Evolutionary conservation across 2,329 filamentous ascomycete species (phyloP).

Genomic region (Apiospora sp.): DNA sequence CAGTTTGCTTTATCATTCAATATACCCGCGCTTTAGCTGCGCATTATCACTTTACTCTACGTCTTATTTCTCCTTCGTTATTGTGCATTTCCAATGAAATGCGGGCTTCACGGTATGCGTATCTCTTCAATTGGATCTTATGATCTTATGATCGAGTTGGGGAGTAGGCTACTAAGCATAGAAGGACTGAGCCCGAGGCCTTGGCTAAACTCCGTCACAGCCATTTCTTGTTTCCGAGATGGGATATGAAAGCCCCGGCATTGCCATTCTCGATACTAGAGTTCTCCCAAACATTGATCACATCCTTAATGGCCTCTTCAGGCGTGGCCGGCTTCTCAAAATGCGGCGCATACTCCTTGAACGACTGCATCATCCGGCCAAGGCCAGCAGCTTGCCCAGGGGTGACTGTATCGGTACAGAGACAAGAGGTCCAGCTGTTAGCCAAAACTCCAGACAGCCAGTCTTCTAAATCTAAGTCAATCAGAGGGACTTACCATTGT

Average conservation of each 20-base stretch:
- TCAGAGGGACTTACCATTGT: not conserved
- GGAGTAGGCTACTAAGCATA: no score
- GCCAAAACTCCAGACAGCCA: not conserved
- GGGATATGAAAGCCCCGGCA: slow-evolving; percentile 60
- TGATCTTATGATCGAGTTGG: not conserved
- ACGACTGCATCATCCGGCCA: slow-evolving; percentile 11
- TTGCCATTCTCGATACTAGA: slow-evolving; percentile 34
- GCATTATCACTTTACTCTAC: not conserved
- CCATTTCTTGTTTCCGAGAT: slow-evolving; percentile 62
- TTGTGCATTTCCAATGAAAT: not conserved
- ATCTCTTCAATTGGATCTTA: not conserved
- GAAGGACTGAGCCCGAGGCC: not conserved
- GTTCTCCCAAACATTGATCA: slow-evolving; percentile 35
- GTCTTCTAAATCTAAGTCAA: not conserved
- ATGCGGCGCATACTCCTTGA: slow-evolving; percentile 34
- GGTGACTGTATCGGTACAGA: not conserved
- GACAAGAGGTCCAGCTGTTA: not conserved
- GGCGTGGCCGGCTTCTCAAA: slow-evolving; percentile 35
- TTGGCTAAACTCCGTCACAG: slow-evolving; percentile 41
- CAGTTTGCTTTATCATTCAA: not conserved
- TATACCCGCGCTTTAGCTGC: not conserved
- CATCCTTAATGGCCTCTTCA: slow-evolving; percentile 34
- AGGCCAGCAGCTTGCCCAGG: not conserved
- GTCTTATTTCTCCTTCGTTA: not conserved
- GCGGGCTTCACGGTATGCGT: not conserved